Base-by-base conservation (phyloP, 148 eudicot species). In the Pouteria glomerata region DNA sequence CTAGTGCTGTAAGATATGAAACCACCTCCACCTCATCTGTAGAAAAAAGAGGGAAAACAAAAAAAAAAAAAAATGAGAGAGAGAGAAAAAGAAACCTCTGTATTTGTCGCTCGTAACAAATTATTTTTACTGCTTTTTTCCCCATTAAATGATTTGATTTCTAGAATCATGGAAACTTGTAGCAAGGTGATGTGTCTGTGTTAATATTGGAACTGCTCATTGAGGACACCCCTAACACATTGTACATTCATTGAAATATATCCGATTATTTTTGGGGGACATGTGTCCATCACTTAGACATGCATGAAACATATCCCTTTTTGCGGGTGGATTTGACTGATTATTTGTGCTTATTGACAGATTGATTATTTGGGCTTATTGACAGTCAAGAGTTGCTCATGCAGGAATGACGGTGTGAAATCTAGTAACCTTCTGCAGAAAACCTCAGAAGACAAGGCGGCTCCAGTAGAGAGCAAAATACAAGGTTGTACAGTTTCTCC, bases 391-490 rank as follows among this genome's bases (percentile, higher is more conserved):
- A 33, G 41, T 60, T 61, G 14, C 47, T 60, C 30, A 33, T 72
- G 68, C 58, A 60, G 74, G 57, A 72, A 50, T 0, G 21, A 30
- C 50, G 34, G 47, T 48, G 29, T 30, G 35, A 34, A 61, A 45
- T 60, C 14, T 26, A 11, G 29, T 21, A 45, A 50, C 6, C 7
- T 72, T 15, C 68, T 21, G 24, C 42, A 61, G 8, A 33, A 24
- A 61, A 61, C 58, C 21, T 51, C 68, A 21, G 37, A 72, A 63
- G 65, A 45, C 52, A 76, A 63, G 14, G 47, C 41, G 50, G 62
- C 14, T 50, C 62, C 52, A 34, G 29, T 33, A 2, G 52, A 35
- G 45, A 4, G 26, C 33, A 63, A 30, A 63, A 11, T 63, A 15
- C 69, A 19, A 8, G 19, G 63, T 29, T 48, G 70, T 53, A 62